Evolutionary conservation across 2,329 filamentous ascomycete genomes (phyloP), one percentile per base, ranked within the genome.

Genomic region (Neocatenulostroma microsporum): DNA sequence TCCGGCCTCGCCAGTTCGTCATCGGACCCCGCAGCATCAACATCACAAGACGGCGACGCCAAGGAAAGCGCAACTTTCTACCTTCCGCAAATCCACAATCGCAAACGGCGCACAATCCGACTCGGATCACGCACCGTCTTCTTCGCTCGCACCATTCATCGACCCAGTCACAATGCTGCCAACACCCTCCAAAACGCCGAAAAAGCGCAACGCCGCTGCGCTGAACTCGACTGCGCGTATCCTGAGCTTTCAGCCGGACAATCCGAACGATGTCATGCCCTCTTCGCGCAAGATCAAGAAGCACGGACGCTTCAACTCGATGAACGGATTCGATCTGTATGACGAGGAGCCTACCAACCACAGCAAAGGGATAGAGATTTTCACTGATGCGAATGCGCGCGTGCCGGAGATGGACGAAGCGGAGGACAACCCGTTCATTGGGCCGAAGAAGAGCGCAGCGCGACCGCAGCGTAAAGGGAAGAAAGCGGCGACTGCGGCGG

Each of bases 351-450:
- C 70, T 27, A 38, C 41, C 11, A 58, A 68, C n/a, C 37, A 34
- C 23, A 47, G 41, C 17, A 46, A 42, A 3, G 58, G 64, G 36
- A 83, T 88, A 47, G 60, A 74, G 46, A 84, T 89, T 52, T 89
- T 78, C 55, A 87, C 81, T 26, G 84, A 91, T 58, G 77, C 83
- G 1, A 80, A 86, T 46, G 87, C 94, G 48, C 70, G 73, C 30
- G 62, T 87, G 27, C 84, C 84, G 14, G 72, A 78, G 45, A 64
- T 76, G 27, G 82, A 86, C 50, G 57, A 63, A n/a, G 77, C 70
- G 47, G 62, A 67, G 5, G 77, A 80, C 18, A 91, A 89, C 55
- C 84, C 84, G 1, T 91, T 89, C 58, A 73, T 78, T 42, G 74
- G 70, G 35, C 66, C 53, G 17, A 44, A 41, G 28, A 34, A 39